These are phyloP conservation scores for Cryptococcus depauperatus DNA, from an alignment of 1,284 basidiomycete genomes.

Conservation along the genomic window DNA sequence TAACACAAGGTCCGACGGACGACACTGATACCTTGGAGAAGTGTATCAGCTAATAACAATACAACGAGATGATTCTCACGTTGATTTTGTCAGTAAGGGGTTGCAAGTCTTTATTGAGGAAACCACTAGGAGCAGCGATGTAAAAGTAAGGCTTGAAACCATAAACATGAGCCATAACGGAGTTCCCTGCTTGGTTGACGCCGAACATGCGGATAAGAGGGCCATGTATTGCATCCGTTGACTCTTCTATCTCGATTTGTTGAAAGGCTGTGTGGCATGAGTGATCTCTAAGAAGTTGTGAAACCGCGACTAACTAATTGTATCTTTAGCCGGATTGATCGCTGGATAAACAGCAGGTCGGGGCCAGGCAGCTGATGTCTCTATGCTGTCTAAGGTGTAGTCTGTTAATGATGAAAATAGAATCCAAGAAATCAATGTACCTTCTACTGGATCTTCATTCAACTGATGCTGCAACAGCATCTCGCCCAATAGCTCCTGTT, in stretches of 20 bases:
- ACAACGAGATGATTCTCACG: conserved; percentile 49
- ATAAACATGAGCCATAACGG: conserved; percentile 70
- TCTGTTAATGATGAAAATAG: not conserved
- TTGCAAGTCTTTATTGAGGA: conserved; percentile 58
- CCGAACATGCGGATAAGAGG: conserved; percentile 71
- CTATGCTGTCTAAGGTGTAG: conserved; percentile 30
- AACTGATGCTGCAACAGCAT: conserved; percentile 67
- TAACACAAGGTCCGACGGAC: conserved; percentile 46
- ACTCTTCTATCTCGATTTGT: conserved; percentile 83
- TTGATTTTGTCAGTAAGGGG: conserved; percentile 66
- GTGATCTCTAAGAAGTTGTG: not conserved
- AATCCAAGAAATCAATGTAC: conserved; percentile 11
- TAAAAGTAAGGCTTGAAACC: conserved; percentile 89
- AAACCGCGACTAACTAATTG: conserved; percentile 49
- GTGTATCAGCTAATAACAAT: conserved; percentile 2
- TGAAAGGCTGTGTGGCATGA: conserved; percentile 56
- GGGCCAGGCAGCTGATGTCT: conserved; percentile 60
- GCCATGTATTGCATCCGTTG: conserved; percentile 51
- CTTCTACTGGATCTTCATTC: conserved; percentile 51
- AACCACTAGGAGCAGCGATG: conserved; percentile 65
- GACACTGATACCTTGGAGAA: conserved; percentile 24
- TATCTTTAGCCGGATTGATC: conserved; percentile 55
- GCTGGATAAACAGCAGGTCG: conserved; percentile 58
- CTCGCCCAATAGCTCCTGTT: conserved; percentile 53
- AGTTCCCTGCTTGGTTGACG: conserved; percentile 78